Evolutionary conservation across 768 basidiomycete species (phyloP).

Genomic region (Termitomyces heimii): DNA sequence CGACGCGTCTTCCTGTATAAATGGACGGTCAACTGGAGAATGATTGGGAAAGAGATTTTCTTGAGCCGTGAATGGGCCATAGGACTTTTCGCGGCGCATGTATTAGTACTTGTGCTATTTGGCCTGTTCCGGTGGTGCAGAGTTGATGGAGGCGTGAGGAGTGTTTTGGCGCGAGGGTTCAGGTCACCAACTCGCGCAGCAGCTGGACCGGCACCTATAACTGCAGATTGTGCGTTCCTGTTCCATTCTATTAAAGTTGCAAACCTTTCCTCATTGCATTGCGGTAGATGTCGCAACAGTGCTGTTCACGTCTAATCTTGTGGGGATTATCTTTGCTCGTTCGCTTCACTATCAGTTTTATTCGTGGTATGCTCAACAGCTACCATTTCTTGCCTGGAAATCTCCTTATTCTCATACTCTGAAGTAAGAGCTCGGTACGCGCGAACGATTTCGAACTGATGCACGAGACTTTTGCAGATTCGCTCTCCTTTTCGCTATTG

Average conservation of each 20-base stretch:
- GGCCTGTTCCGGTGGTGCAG: conserved; percentile 74
- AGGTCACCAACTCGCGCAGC: conserved; percentile 46
- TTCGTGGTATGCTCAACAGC: conserved; percentile 91
- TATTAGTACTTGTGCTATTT: conserved; percentile 53
- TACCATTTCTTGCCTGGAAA: conserved; percentile 79
- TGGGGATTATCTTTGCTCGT: conserved; percentile 88
- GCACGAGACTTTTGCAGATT: conserved; percentile 38
- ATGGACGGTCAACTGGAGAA: conserved; percentile 99
- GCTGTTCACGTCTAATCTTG: conserved; percentile 86
- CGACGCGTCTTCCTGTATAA: conserved; percentile 85
- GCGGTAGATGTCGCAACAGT: conserved; percentile 67
- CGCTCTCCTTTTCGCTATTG: conserved; percentile 51
- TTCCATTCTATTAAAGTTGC: background rate
- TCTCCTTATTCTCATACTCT: conserved; percentile 55
- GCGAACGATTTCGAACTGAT: conserved; percentile 3
- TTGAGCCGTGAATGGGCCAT: conserved; percentile 56
- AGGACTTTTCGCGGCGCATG: conserved; percentile 62
- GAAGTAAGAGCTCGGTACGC: conserved; percentile 41
- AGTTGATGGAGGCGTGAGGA: conserved; percentile 59
- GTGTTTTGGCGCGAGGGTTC: conserved; percentile 50
- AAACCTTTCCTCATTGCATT: conserved; percentile 9
- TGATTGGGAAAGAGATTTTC: conserved; percentile 74
- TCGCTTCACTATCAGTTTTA: conserved; percentile 99
- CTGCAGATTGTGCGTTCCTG: conserved; percentile 55
- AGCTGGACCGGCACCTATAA: conserved; percentile 38